These are phyloP conservation scores for Pseudocercospora crystallina DNA, from an alignment of 2,329 filamentous ascomycete genomes.

Conservation along the genomic window DNA sequence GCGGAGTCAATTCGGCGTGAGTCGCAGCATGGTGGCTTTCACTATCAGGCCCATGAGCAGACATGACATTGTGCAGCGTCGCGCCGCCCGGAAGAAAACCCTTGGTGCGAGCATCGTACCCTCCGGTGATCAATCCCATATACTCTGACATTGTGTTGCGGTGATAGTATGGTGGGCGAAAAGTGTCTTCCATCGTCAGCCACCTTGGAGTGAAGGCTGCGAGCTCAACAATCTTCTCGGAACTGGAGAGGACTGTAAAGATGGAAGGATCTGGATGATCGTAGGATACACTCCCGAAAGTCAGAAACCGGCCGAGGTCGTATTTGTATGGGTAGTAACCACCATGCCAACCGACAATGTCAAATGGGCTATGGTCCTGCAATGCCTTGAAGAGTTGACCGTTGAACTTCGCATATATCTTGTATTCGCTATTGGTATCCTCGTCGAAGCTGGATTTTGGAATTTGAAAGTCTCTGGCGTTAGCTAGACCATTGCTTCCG, in stretches of 20 bases:
- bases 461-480: constrained; percentile 62
- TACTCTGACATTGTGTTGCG: constrained; percentile 67
- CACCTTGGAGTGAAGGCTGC: constrained; percentile 71
- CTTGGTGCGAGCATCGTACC: too few relatives aligned
- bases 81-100: too few relatives aligned
- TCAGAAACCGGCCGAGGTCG: constrained; percentile 58
- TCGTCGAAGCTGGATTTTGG: constrained; percentile 60
- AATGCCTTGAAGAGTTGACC: constrained; percentile 60
- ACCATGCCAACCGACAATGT: constrained; percentile 72
- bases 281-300: constrained; percentile 55
- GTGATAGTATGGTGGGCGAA: constrained; percentile 71
- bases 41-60: too few relatives aligned
- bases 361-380: constrained; percentile 67
- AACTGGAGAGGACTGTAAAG: constrained; percentile 65
- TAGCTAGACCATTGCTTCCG: constrained; percentile 65
- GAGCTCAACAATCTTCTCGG: constrained; percentile 64
- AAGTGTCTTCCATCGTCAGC: constrained; percentile 68
- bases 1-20: too few relatives aligned
- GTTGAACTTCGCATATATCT: constrained; percentile 61
- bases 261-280: constrained; percentile 68
- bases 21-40: too few relatives aligned
- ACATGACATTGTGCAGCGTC: too few relatives aligned
- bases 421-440: constrained; percentile 50
- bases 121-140: constrained; percentile 59
- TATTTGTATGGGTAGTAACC: constrained; percentile 63